Evolutionary conservation across 495 filamentous ascomycete species (phyloP).

Genomic region (Aspergillus carlsbadensis): DNA sequence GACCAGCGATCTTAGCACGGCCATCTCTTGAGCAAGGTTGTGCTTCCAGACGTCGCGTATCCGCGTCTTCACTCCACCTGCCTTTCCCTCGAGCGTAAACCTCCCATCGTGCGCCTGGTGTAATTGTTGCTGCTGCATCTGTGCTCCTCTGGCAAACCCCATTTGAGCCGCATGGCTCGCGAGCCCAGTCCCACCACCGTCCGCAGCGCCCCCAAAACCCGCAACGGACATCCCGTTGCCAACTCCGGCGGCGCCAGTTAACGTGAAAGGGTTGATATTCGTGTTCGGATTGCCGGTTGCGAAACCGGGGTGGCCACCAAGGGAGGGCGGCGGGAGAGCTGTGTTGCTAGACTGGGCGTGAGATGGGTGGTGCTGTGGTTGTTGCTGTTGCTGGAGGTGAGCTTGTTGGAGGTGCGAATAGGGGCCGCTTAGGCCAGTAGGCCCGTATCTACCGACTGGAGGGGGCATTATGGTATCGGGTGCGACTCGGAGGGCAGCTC

Average conservation of each 20-base stretch:
- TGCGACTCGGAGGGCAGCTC: slow-evolving; percentile 13
- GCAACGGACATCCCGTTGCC: slow-evolving; percentile 55
- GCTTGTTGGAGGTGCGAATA: slow-evolving; percentile 45
- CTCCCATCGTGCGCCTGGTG: slow-evolving; percentile 53
- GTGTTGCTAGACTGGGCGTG: slow-evolving; percentile 54
- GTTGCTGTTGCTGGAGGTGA: slow-evolving; percentile 50
- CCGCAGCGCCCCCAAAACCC: slow-evolving; percentile 58
- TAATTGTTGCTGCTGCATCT: slow-evolving; percentile 64
- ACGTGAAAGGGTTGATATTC: slow-evolving; percentile 66
- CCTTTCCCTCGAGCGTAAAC: slow-evolving; percentile 41
- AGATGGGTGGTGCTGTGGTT: slow-evolving; percentile 49
- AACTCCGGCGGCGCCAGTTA: slow-evolving; percentile 50
- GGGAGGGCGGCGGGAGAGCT: slow-evolving; percentile 59
- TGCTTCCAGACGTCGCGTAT: slow-evolving; percentile 95
- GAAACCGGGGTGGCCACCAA: slow-evolving; percentile 59
- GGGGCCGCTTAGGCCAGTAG: slow-evolving; percentile 42
- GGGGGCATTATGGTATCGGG: slow-evolving; percentile 27
- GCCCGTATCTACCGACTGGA: slow-evolving; percentile 53
- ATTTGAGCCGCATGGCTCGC: slow-evolving; percentile 88
- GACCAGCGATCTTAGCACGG: slow-evolving; percentile 70
- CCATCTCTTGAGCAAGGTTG: slow-evolving; percentile 90
- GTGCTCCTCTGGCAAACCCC: slow-evolving; percentile 76
- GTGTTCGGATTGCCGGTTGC: slow-evolving; percentile 58
- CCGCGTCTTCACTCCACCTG: slow-evolving; percentile 58
- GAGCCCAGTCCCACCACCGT: slow-evolving; percentile 74